These are phyloP conservation scores for Aspergillus spinulosporus DNA, from an alignment of 2,329 filamentous ascomycete species.

Conservation along the genomic window DNA sequence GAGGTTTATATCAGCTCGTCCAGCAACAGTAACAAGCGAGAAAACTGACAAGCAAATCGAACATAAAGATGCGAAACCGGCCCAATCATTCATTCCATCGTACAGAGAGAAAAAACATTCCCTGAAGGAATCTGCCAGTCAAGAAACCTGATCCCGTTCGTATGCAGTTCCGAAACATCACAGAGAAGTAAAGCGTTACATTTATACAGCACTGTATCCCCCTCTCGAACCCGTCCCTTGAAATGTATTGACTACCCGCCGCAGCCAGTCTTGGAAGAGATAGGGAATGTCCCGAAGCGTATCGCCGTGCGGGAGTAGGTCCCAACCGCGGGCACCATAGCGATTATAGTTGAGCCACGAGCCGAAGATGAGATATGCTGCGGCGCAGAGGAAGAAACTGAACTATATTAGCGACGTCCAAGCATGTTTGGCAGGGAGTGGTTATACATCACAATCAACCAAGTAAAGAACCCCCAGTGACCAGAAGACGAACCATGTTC, in stretches of 20 bases:
- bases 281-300: conserved; percentile 90
- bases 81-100: conserved; percentile 8
- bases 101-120: conserved; percentile 7
- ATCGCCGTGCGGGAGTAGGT: conserved; percentile 88
- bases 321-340: conserved; percentile 92
- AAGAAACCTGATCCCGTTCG: background rate
- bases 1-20: conserved; percentile 13
- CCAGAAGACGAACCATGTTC: conserved; percentile 47
- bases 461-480: conserved; percentile 95
- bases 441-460: conserved; percentile 84
- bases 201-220: conserved; percentile 87
- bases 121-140: background rate
- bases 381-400: conserved; percentile 80
- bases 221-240: conserved; percentile 82
- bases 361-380: conserved; percentile 93
- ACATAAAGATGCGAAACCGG: background rate
- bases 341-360: conserved; percentile 99
- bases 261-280: conserved; percentile 82
- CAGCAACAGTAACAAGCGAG: background rate
- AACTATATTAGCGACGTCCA: background rate
- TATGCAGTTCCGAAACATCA: background rate
- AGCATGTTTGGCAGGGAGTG: conserved; percentile 1
- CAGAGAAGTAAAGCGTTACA: background rate
- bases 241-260: conserved; percentile 76
- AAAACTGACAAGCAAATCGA: conserved; percentile 1